These are phyloP conservation scores for Psophocarpus tetragonolobus DNA, from an alignment of 306 rosid species.

Conservation along the genomic window DNA sequence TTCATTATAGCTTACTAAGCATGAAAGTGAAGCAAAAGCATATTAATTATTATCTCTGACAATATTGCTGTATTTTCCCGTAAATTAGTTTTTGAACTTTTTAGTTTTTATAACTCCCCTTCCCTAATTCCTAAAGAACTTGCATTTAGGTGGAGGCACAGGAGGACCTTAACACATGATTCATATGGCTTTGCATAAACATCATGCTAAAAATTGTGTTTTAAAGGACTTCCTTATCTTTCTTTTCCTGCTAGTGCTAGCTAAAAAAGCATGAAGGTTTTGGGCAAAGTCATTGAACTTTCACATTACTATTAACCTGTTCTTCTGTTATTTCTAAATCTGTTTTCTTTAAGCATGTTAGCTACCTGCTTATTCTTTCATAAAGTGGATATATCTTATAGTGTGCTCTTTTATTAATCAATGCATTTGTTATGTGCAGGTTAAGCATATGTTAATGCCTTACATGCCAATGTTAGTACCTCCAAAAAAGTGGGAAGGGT, in stretches of 20 bases:
- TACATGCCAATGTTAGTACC: constrained; percentile 88
- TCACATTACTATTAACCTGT: background rate
- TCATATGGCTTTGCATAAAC: background rate
- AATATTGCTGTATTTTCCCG: background rate
- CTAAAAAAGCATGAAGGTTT: background rate
- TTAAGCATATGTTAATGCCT: constrained; percentile 75
- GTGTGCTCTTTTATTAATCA: constrained; percentile 27
- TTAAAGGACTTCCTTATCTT: constrained; percentile 6
- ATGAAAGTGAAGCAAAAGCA: background rate
- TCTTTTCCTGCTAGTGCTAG: background rate
- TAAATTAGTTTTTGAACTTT: constrained; percentile 4
- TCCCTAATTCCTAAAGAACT: background rate
- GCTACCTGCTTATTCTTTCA: constrained; percentile 1
- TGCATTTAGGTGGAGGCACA: constrained; percentile 11
- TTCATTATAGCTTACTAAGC: background rate
- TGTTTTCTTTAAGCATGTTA: constrained; percentile 26
- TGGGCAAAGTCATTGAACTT: constrained; percentile 16
- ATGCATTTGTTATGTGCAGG: constrained; percentile 56
- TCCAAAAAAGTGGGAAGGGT: constrained; percentile 91
- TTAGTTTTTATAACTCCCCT: background rate
- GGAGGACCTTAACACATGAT: background rate
- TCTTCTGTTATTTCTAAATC: constrained; percentile 8
- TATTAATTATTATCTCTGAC: constrained; percentile 13
- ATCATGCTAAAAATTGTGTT: background rate
- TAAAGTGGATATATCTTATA: background rate